phyloP scores from a whole-genome alignment of 176 grass and related monocot genomes.

The Alloteropsis semialata region DNA sequence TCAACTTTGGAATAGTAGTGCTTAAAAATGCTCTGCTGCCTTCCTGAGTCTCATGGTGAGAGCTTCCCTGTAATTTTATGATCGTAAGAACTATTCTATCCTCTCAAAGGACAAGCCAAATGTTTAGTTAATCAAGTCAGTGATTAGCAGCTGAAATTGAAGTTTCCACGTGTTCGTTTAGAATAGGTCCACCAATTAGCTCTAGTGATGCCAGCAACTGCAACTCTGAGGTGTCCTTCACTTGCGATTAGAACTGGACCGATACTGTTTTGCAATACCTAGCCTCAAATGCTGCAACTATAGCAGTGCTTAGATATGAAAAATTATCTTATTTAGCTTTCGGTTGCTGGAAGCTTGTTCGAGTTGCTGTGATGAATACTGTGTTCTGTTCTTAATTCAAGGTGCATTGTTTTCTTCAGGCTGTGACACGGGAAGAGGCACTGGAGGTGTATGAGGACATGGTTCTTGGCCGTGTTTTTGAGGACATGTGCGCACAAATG shows the following conservation, averaged over 20 bases:
- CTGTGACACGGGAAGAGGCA: constrained; percentile 62
- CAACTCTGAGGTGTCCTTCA: background rate
- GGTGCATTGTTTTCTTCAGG: constrained; percentile 29
- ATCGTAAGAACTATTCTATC: background rate
- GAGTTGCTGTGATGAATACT: background rate
- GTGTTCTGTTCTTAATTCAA: background rate
- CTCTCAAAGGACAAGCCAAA: background rate
- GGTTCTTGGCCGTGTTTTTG: constrained; percentile 77
- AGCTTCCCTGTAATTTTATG: background rate
- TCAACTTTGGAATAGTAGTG: background rate
- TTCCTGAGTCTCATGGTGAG: background rate
- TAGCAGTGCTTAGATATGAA: background rate
- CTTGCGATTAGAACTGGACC: background rate
- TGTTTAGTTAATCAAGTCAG: background rate
- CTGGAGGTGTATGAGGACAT: constrained; percentile 86
- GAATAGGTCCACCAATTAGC: background rate
- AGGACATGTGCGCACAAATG: constrained; percentile 98
- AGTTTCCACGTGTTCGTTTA: background rate
- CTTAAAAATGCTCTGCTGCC: background rate
- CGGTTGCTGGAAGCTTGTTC: background rate
- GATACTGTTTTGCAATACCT: background rate
- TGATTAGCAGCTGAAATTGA: background rate
- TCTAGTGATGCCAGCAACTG: background rate
- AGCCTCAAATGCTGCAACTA: background rate
- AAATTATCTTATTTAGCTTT: background rate